A percentile compares a stretch with the other conserved stretches of the same genome.
phyloP scores from a whole-genome alignment of 148 eudicot genomes.

The Simmondsia chinensis region DNA sequence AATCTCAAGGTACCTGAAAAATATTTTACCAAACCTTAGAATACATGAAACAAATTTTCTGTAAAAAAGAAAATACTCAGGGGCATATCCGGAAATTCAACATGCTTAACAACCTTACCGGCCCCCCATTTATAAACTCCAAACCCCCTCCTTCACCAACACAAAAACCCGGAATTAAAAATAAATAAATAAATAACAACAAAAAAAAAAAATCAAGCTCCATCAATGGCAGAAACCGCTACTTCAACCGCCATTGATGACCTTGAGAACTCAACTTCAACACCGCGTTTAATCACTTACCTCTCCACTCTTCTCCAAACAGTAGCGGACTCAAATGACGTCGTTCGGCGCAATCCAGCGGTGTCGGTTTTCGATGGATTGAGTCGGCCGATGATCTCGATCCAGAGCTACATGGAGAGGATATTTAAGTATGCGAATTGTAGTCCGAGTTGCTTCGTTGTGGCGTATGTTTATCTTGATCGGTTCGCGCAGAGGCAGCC shows the following conservation, averaged over 20 bases:
- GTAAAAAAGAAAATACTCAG: too few species aligned
- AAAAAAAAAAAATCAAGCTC: neutral
- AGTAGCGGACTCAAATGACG: slow-evolving; percentile 53
- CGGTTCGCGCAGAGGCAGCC: slow-evolving; percentile 66
- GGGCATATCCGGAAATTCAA: too few species aligned
- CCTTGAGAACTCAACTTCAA: slow-evolving; percentile 27
- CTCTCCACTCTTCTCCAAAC: slow-evolving; percentile 56
- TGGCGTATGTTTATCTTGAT: slow-evolving; percentile 76
- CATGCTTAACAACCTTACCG: too few species aligned
- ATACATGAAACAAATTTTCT: too few species aligned
- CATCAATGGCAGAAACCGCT: too few species aligned
- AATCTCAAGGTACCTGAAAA: too few species aligned
- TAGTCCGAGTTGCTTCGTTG: slow-evolving; percentile 67
- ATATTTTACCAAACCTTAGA: too few species aligned
- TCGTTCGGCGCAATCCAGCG: slow-evolving; percentile 10
- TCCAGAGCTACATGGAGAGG: slow-evolving; percentile 53
- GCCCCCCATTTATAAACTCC: too few species aligned
- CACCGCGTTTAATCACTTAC: slow-evolving; percentile 44
- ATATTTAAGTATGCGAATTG: slow-evolving; percentile 85
- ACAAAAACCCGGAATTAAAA: too few species aligned
- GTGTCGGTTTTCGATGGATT: slow-evolving; percentile 57
- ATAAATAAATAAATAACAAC: too few species aligned
- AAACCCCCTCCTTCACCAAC: too few species aligned
- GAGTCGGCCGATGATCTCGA: slow-evolving; percentile 49
- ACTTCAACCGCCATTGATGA: slow-evolving; percentile 31